These are phyloP conservation scores for Daphne laureola DNA, from an alignment of 441 rosid species.

Conservation along the genomic window DNA sequence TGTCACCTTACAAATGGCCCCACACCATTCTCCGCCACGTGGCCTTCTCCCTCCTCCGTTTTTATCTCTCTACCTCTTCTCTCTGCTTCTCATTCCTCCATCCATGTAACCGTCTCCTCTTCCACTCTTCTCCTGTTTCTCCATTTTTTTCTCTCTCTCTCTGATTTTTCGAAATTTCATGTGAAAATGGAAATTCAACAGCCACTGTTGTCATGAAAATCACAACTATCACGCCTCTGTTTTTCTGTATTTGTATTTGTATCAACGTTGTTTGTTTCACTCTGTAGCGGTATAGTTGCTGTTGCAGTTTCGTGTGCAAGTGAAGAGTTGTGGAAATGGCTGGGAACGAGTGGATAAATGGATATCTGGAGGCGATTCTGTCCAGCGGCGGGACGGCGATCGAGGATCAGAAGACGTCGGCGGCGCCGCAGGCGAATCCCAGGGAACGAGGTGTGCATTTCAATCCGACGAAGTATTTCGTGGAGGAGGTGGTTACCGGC, in stretches of 20 bases:
- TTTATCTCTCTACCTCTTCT: constrained; percentile 1
- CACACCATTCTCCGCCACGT: constrained; percentile 2
- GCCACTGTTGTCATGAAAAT: neutral
- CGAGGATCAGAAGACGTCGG: constrained; percentile 50
- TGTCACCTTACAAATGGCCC: constrained; percentile 10
- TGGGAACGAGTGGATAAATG: constrained; percentile 96
- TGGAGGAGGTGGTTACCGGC: constrained; percentile 88
- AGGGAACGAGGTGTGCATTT: constrained; percentile 57
- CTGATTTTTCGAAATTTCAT: too few species aligned
- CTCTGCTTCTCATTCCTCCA: too few species aligned
- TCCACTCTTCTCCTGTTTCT: neutral
- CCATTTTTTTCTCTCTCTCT: neutral
- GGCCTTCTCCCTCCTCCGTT: neutral
- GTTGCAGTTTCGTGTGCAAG: neutral
- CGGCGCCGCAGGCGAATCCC: constrained; percentile 28
- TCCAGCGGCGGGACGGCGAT: constrained; percentile 59
- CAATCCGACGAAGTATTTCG: constrained; percentile 86
- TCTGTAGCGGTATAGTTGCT: too few species aligned
- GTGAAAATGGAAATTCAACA: too few species aligned
- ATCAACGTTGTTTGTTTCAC: neutral
- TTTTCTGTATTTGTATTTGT: too few species aligned
- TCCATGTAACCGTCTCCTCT: neutral
- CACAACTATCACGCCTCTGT: constrained; percentile 2
- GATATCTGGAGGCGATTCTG: constrained; percentile 88
- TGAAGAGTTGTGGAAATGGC: constrained; percentile 37